Base-by-base conservation (phyloP, 208 protist species). In the Crithidia sp. region DNA sequence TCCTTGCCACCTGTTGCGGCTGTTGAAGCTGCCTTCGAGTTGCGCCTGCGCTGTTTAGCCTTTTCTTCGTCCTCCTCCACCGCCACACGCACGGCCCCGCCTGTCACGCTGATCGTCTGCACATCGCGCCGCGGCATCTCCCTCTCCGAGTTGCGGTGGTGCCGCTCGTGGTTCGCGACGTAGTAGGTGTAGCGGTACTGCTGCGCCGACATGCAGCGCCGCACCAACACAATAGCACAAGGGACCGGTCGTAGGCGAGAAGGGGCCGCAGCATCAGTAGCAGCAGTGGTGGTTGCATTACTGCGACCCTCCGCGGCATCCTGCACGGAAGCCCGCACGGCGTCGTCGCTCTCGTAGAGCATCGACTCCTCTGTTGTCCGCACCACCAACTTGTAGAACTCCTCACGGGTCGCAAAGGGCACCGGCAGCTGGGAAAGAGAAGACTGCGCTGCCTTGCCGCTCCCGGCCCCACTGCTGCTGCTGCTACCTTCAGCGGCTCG, bases 151-250 rank as follows among this genome's bases (percentile, higher is more conserved):
- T 41, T 28, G 3, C 60, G 60, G 71, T 84, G 80, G 37, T 84
- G 80, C 3, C 80, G 68, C 63, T 84, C 69, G 17, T 67, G 52
- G 47, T 60, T 62, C 0, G 80, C 62, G 13, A 70, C 53, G 36
- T 67, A 84, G 66, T 84, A 80, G 40, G 66, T 77, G 43, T 75
- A 54, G 10, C 61, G 54, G 62, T 81, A 77, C 50, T 66, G 68
- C 10, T 74, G 65, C 10, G 62, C 62, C 3, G 76, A 13, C 55
- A 76, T 78, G 57, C 72, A 77, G 17, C 62, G 71, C 4, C 85
- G 77, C 60, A 89, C 74, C 9, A 86, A 55, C n/a, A 84, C 54
- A 16, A 89, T 65, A 36, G 75, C 85, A n/a, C 78, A 84, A 43
- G 81, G 83, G 14, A 87, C 67, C 4, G 83, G 83, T 2, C 82